A percentile compares a stretch with the other conserved stretches of the same genome.
These are phyloP conservation scores for Linnemannia zychae DNA, from an alignment of 192 early-diverging fungal genomes.

Conservation along the genomic window DNA sequence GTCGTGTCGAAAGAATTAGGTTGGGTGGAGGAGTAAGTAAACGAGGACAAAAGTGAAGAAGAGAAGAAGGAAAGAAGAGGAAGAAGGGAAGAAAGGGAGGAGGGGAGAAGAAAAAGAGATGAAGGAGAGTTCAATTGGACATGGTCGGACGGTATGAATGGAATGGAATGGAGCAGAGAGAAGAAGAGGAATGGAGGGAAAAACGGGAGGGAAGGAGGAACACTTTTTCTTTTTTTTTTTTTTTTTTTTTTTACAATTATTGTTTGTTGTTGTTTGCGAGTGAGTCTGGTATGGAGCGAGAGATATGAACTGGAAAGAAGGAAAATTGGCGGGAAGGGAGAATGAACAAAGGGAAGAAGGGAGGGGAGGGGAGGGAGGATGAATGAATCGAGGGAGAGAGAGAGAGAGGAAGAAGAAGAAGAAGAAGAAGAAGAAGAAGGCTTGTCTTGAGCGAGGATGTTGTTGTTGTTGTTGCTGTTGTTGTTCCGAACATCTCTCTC, in stretches of 20 bases:
- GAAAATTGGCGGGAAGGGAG: neutral
- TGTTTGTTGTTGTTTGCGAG: too few relatives aligned
- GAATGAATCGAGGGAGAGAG: neutral
- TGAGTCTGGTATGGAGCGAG: neutral
- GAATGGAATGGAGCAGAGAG: neutral
- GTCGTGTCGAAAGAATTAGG: neutral
- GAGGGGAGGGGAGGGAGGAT: neutral
- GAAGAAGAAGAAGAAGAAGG: neutral
- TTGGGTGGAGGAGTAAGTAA: too few relatives aligned
- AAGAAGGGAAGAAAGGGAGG: neutral
- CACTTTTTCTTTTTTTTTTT: neutral
- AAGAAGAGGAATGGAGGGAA: neutral
- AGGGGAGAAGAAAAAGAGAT: neutral
- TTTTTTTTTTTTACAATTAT: neutral
- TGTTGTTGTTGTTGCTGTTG: too few relatives aligned
- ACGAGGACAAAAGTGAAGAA: neutral
- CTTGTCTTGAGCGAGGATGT: too few relatives aligned
- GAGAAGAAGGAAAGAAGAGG: neutral
- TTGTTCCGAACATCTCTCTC: neutral
- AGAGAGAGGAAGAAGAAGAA: neutral
- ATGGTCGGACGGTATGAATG: neutral
- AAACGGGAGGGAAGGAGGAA: conserved; percentile 6
- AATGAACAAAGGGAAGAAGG: neutral
- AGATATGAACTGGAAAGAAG: conserved; percentile 7
- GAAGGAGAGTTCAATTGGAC: neutral